Evolutionary conservation across 805 yeast genomes (phyloP).

Genomic region (Candida railenensis): DNA sequence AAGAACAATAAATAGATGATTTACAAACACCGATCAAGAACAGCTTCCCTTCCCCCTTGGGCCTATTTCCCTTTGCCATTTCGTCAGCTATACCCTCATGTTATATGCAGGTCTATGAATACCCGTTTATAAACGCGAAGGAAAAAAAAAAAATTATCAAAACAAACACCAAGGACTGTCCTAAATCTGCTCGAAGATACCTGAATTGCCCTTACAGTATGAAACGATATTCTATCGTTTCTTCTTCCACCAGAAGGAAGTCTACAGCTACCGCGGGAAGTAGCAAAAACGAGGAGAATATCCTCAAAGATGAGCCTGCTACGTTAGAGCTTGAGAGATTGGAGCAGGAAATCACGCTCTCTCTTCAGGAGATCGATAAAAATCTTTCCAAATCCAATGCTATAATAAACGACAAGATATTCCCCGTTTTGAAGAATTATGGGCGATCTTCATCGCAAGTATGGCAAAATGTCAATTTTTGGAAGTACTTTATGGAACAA

Average conservation of each 20-base stretch:
- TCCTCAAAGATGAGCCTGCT: constrained; percentile 17
- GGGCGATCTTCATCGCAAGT: constrained; percentile 56
- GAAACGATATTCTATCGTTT: constrained; percentile 37
- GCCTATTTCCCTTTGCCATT: neutral
- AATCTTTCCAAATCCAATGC: constrained; percentile 68
- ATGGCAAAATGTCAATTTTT: constrained; percentile 66
- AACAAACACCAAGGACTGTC: no score
- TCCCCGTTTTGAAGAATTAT: constrained; percentile 67
- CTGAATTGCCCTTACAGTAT: no score
- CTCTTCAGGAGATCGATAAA: constrained; percentile 75
- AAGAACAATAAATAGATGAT: no score
- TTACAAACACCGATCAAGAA: no score
- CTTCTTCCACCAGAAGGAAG: constrained; percentile 31
- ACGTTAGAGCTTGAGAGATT: constrained; percentile 53
- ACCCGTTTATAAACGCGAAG: neutral
- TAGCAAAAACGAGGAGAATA: constrained; percentile 7
- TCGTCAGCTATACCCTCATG: neutral
- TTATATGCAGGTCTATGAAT: constrained; percentile 1
- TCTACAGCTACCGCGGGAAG: constrained; percentile 17
- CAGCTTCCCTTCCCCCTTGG: neutral
- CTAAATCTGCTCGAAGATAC: no score
- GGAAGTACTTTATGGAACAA: constrained; percentile 77
- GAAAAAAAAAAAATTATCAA: constrained; percentile 3
- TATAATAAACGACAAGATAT: constrained; percentile 61
- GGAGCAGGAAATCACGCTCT: constrained; percentile 77